phyloP scores from a whole-genome alignment of 1,284 basidiomycete species.

The Pseudozyma sp. region DNA sequence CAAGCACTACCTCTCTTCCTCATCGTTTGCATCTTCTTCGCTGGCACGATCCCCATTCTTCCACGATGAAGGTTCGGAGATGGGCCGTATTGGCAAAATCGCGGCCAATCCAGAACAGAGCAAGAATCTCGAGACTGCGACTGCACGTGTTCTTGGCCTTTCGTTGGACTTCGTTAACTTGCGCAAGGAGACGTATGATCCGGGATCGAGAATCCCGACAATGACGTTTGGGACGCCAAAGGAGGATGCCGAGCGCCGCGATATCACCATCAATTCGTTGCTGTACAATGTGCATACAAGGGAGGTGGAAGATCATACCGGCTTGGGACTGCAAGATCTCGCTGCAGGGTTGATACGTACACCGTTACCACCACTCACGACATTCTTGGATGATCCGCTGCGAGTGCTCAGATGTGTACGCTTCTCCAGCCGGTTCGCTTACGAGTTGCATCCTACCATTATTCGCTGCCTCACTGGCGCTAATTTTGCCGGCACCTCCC shows the following conservation, averaged over 20 bases:
- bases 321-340: constrained; percentile 83
- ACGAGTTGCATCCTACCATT: constrained; percentile 81
- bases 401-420: constrained; percentile 89
- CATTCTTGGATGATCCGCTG: constrained; percentile 93
- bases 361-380: constrained; percentile 85
- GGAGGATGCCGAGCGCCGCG: constrained; percentile 89
- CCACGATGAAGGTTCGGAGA: constrained; percentile 34
- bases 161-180: constrained; percentile 96
- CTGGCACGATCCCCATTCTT: constrained; percentile 71
- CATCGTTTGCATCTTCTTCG: constrained; percentile 59
- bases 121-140: constrained; percentile 96
- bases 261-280: constrained; percentile 94
- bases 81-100: constrained; percentile 76
- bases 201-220: constrained; percentile 87
- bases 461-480: constrained; percentile 53
- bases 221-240: constrained; percentile 88
- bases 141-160: constrained; percentile 83
- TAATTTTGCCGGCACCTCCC: constrained; percentile 4
- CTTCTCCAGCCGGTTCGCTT: constrained; percentile 90
- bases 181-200: constrained; percentile 87
- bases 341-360: constrained; percentile 85
- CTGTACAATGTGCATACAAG: constrained; percentile 95
- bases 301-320: constrained; percentile 89
- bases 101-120: constrained; percentile 96
- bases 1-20: constrained; percentile 75